phyloP scores from a whole-genome alignment of 2,329 filamentous ascomycete genomes.

The Arthrobotrys sinensis region DNA sequence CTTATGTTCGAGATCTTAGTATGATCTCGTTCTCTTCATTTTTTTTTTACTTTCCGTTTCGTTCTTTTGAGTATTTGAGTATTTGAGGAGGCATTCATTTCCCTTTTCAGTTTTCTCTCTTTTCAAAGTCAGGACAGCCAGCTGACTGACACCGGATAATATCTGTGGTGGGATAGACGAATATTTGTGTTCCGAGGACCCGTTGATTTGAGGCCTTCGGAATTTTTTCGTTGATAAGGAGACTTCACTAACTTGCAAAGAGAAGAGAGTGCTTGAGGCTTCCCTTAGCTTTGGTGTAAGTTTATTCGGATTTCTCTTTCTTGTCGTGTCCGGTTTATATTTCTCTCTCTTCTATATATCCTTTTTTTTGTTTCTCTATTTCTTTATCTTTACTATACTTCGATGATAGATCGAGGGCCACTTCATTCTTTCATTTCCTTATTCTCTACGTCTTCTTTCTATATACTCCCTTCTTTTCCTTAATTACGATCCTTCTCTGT shows the following conservation, averaged over 20 bases:
- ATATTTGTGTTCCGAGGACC: slow-evolving; percentile 18
- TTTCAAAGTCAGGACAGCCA: slow-evolving; percentile 37
- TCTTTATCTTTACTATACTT: slow-evolving; percentile 10
- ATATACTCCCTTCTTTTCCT: slow-evolving; percentile 35
- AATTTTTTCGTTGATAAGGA: slow-evolving; percentile 9
- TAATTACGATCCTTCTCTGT: slow-evolving; percentile 27
- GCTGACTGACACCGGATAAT: slow-evolving; percentile 38
- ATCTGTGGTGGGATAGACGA: slow-evolving; percentile 29
- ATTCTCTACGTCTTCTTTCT: slow-evolving; percentile 8
- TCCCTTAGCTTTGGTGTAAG: slow-evolving; percentile 42
- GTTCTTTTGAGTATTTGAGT: slow-evolving; percentile 8
- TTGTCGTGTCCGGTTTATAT: slow-evolving; percentile 19
- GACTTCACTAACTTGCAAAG: slow-evolving; percentile 38
- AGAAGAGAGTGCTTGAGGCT: slow-evolving; percentile 47
- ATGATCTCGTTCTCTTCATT: slow-evolving; percentile 21
- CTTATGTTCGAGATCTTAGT: slow-evolving; percentile 10
- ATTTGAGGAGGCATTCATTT: slow-evolving; percentile 31
- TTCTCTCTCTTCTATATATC: slow-evolving; percentile 4
- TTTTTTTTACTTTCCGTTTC: slow-evolving; percentile 21
- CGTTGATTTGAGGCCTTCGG: slow-evolving; percentile 51
- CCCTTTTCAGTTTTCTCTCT: slow-evolving; percentile 3
- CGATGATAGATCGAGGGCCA: slow-evolving; percentile 3
- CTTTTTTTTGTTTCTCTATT: slow-evolving; percentile 17
- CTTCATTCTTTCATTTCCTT: slow-evolving; percentile 13
- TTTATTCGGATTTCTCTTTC: slow-evolving; percentile 33